Base-by-base conservation (phyloP, 1,139 yeast species). In the Geotrichum siamense region DNA sequence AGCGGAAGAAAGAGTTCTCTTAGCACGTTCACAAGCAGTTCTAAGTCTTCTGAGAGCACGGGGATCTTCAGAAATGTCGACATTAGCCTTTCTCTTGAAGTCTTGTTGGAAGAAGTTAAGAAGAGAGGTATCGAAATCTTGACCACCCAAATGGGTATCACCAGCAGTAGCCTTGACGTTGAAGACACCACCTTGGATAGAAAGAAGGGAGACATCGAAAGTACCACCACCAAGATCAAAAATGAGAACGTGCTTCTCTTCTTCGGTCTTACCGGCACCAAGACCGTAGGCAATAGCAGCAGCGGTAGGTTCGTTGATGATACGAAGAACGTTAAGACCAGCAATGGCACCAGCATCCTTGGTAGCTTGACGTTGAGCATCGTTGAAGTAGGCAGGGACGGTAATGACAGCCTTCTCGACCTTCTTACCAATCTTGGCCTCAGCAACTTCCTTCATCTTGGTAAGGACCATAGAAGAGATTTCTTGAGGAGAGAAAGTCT, bases 181-280 rank as follows among this genome's bases (percentile, higher is more conserved):
- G 68, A 87, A 87, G 58, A 87, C 84, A 77, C 96, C 96, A 55
- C 86, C 95, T 68, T 87, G 94, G 65, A 87, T 87, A 46, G 91
- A 81, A 59, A 87, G 75, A 56, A 87, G 75, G 34, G 96, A 87
- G 48, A 87, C 96, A 83, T 87, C 96, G 69, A 87, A 87, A 61
- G 96, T 87, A 76, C 96, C 96, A 74, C 96, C 96, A 78, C 96
- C 96, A 63, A 87, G 76, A 70, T 87, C 96, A 70, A 86, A 87
- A 61, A 87, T 86, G 63, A 87, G 76, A 48, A 87, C 93, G 64
- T 85, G 82, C 74, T 85, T 85, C 71, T 82, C 91, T 12, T 39
- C 43, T 58, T 74, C 73, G 54, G 80, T 79, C 70, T 83, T 82
- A 72, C 87, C 94, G 69, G 86, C 86, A 75, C 91, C 95, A 65